Evolutionary conservation across 768 basidiomycete species (phyloP).

Genomic region (Tulasnella sp.): DNA sequence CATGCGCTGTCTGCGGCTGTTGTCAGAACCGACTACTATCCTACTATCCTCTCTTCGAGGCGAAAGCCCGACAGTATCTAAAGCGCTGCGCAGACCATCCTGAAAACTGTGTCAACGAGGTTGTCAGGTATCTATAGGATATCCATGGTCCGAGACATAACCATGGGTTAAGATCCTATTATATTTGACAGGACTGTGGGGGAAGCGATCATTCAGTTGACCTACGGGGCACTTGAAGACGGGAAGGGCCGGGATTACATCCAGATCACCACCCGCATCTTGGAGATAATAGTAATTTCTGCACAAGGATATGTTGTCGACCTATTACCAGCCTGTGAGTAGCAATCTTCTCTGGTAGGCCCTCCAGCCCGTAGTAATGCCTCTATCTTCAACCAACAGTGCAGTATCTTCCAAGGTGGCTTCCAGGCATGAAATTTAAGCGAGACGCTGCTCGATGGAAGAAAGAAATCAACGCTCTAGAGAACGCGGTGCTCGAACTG

Average conservation of each 20-base stretch:
- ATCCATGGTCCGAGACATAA: neutral
- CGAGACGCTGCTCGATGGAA: neutral
- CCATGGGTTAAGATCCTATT: neutral
- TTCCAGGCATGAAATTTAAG: constrained; percentile 17
- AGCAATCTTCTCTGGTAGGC: neutral
- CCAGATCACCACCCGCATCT: neutral
- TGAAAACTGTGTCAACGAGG: neutral
- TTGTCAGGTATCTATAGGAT: neutral
- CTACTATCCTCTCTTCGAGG: neutral
- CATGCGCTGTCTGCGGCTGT: neutral
- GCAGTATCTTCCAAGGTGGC: constrained; percentile 6
- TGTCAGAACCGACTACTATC: neutral
- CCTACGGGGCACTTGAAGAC: constrained; percentile 3
- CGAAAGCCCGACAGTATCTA: neutral
- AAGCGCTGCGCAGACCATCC: neutral
- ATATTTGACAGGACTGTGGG: neutral
- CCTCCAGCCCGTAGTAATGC: neutral
- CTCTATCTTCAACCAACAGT: neutral
- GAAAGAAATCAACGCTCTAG: neutral
- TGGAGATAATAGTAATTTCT: neutral
- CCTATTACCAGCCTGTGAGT: constrained; percentile 7
- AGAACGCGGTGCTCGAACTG: neutral
- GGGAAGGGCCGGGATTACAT: neutral
- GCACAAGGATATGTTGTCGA: constrained; percentile 8
- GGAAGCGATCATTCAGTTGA: neutral